Percentiles rank a stretch among this genome's conserved stretches.
Evolutionary conservation across 176 grass and related monocot genomes (phyloP).

Genomic region (Phragmites australis): DNA sequence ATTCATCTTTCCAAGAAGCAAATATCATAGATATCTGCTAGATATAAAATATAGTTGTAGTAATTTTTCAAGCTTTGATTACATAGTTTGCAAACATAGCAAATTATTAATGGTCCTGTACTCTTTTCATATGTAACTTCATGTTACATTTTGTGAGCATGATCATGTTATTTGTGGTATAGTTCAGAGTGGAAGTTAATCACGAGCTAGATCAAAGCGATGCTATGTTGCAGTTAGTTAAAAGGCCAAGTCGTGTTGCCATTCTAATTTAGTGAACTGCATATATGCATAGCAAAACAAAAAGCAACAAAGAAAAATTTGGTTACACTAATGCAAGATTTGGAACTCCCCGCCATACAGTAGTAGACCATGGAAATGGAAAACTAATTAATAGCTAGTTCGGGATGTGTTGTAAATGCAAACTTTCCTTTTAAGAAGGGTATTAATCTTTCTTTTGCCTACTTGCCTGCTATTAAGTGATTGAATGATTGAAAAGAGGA

Average conservation of each 20-base stretch:
- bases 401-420: not conserved
- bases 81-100: not conserved
- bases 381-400: not conserved
- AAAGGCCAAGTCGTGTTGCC: not conserved
- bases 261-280: not conserved
- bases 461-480: not conserved
- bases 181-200: not conserved
- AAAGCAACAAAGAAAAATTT: not conserved
- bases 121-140: slow-evolving; percentile 2
- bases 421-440: not conserved
- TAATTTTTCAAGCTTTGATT: not conserved
- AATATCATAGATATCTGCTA: not conserved
- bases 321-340: not conserved
- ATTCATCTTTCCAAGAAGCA: not conserved
- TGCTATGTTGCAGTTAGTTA: slow-evolving; percentile 6
- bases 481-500: not conserved
- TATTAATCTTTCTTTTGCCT: not conserved
- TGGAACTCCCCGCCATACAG: not conserved
- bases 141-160: not conserved
- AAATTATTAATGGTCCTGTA: not conserved
- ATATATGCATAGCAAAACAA: not conserved
- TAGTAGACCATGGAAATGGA: not conserved
- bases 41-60: not conserved
- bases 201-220: not conserved
- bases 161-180: not conserved